Evolutionary conservation across 2,329 filamentous ascomycete genomes (phyloP).

Genomic region (Talaromyces sp.): DNA sequence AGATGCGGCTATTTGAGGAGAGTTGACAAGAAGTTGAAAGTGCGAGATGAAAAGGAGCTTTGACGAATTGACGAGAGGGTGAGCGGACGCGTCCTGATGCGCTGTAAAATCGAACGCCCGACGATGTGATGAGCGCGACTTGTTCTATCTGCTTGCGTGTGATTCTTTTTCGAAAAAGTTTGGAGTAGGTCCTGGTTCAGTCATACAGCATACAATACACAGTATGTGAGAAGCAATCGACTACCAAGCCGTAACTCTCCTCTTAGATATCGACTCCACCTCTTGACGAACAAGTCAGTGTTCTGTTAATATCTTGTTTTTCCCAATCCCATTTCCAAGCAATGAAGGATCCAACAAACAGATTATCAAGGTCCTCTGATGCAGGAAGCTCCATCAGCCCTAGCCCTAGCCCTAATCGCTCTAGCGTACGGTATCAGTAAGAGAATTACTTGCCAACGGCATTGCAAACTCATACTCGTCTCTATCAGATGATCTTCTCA

Average conservation of each 20-base stretch:
- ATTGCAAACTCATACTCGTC: neutral
- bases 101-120: neutral
- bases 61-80: neutral
- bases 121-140: neutral
- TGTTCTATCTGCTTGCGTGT: neutral
- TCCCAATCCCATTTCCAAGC: neutral
- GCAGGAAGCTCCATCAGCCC: neutral
- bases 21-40: neutral
- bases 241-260: neutral
- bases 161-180: neutral
- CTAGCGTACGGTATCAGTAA: neutral
- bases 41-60: too few species aligned
- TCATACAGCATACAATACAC: neutral
- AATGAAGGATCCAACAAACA: neutral
- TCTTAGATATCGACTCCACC: neutral
- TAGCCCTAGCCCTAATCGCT: neutral
- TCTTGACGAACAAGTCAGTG: too few species aligned
- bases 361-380: neutral
- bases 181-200: neutral
- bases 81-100: neutral
- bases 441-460: neutral
- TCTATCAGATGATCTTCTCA: neutral
- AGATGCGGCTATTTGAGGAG: neutral
- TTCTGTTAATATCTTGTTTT: neutral
- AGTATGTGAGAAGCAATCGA: neutral